A percentile compares a stretch with the other conserved stretches of the same genome.
Evolutionary conservation across 257 asterid species (phyloP).

Genomic region (Forsythia suspensa): DNA sequence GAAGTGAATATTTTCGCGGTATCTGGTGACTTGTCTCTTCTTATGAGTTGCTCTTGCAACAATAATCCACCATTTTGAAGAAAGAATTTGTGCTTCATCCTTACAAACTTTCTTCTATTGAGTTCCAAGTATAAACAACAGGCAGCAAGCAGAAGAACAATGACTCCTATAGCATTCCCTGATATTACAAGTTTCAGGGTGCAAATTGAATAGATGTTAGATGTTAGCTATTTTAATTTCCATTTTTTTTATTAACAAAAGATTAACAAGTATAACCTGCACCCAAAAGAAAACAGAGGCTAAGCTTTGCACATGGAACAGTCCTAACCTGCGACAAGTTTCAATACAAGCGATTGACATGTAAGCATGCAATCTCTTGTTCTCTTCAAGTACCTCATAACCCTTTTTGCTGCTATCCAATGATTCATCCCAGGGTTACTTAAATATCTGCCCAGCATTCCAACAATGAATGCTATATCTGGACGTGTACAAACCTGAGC

Average conservation of each 20-base stretch:
- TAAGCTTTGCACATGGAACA: background rate
- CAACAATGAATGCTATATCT: no score
- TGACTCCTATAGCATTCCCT: slow-evolving; percentile 19
- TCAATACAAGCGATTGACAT: background rate
- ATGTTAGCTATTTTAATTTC: no score
- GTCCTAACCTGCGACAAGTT: background rate
- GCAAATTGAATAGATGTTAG: background rate
- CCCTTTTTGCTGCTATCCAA: no score
- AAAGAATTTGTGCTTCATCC: background rate
- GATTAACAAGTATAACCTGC: background rate
- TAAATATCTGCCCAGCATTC: no score
- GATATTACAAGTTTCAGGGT: background rate
- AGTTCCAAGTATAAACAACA: slow-evolving; percentile 8
- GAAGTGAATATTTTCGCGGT: slow-evolving; percentile 6
- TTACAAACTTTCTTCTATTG: slow-evolving; percentile 8
- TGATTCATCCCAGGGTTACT: no score
- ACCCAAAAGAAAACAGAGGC: background rate
- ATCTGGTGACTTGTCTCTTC: background rate
- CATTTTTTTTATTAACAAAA: background rate
- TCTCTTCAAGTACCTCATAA: no score
- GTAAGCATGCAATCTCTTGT: no score
- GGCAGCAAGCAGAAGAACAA: background rate
- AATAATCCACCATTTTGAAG: slow-evolving; percentile 25
- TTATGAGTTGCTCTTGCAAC: slow-evolving; percentile 22
- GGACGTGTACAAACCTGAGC: no score